These are phyloP conservation scores for Medicago arabica DNA, from an alignment of 306 rosid species.

Conservation along the genomic window DNA sequence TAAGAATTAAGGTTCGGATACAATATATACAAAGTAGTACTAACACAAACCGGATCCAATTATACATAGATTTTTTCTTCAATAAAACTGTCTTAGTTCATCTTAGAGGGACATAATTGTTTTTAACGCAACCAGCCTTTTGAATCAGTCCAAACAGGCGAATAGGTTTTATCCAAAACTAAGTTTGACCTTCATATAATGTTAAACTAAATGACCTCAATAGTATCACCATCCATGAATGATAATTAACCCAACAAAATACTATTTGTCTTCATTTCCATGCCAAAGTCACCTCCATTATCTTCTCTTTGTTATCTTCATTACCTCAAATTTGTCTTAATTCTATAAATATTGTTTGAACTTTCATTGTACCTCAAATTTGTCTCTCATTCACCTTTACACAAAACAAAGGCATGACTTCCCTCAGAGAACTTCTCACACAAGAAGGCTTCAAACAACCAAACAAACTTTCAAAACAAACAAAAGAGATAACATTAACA, in stretches of 20 bases:
- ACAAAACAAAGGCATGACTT: slow-evolving; percentile 52
- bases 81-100: background rate
- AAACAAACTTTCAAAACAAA: slow-evolving; percentile 28
- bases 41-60: too few relatives aligned
- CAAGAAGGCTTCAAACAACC: slow-evolving; percentile 58
- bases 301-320: slow-evolving; percentile 24
- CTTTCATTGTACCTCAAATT: slow-evolving; percentile 38
- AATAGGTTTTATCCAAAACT: background rate
- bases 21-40: too few relatives aligned
- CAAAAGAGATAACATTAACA: slow-evolving; percentile 36
- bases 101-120: background rate
- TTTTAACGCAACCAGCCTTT: background rate
- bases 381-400: slow-evolving; percentile 32
- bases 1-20: too few relatives aligned
- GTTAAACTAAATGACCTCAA: slow-evolving; percentile 25
- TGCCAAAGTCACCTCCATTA: slow-evolving; percentile 6
- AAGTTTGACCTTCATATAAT: slow-evolving; percentile 3
- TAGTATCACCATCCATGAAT: slow-evolving; percentile 42
- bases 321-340: slow-evolving; percentile 1
- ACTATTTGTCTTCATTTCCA: slow-evolving; percentile 36
- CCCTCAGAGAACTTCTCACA: slow-evolving; percentile 68
- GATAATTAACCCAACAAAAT: slow-evolving; percentile 41
- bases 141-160: background rate
- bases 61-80: background rate
- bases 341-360: slow-evolving; percentile 48